Conservation (phyloP, 768 basidiomycete species). For the Tulasnella sp. region DNA sequence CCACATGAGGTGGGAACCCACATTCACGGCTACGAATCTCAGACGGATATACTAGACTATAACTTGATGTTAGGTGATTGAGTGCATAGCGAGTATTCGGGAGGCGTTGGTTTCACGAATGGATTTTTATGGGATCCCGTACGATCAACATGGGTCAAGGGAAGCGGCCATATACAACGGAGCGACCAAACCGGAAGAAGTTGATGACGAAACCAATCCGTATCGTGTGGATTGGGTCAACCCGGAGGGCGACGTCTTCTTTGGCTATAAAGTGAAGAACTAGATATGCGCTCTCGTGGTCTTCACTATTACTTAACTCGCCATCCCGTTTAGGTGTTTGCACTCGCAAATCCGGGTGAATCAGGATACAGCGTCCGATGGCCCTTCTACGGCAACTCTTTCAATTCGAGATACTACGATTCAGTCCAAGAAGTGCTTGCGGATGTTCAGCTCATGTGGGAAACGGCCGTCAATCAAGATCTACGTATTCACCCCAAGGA, state of each 20-base stretch:
- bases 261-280: conserved; percentile 59
- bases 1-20: conserved; percentile 19
- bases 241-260: conserved; percentile 41
- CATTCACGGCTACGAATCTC: neutral
- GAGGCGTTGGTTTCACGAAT: conserved; percentile 30
- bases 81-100: conserved; percentile 49
- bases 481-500: conserved; percentile 43
- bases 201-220: conserved; percentile 75
- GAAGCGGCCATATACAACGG: conserved; percentile 49
- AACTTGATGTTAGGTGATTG: too few species aligned
- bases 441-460: conserved; percentile 66
- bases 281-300: conserved; percentile 17
- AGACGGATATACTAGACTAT: too few species aligned
- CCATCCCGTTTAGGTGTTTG: conserved; percentile 44
- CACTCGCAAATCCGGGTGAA: conserved; percentile 53
- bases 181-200: conserved; percentile 75
- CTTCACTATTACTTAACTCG: conserved; percentile 7
- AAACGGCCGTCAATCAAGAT: conserved; percentile 48
- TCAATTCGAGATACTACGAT: conserved; percentile 69
- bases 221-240: conserved; percentile 76
- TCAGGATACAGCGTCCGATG: conserved; percentile 66
- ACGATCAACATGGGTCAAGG: conserved; percentile 30
- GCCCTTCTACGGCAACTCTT: conserved; percentile 71
- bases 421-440: conserved; percentile 52
- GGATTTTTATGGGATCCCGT: conserved; percentile 49